Conservation (phyloP, 331 rosid genomes). For the Rhamnella rubrinervis region DNA sequence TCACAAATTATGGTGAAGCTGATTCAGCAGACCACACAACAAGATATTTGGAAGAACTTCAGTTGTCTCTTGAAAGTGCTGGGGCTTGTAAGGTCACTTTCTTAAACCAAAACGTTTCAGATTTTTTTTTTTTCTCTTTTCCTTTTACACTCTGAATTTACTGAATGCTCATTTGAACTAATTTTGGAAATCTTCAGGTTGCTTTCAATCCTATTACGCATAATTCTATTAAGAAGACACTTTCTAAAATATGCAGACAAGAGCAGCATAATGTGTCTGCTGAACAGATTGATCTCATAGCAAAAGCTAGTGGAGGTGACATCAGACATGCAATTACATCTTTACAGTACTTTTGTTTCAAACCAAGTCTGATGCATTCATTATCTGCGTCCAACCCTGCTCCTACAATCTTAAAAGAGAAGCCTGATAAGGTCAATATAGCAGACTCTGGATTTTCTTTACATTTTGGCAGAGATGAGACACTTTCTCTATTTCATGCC, state of each 20-base stretch:
- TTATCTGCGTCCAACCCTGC: slow-evolving; percentile 31
- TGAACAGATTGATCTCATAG: slow-evolving; percentile 71
- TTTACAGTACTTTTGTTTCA: slow-evolving; percentile 73
- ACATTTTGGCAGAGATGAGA: slow-evolving; percentile 81
- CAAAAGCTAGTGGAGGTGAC: slow-evolving; percentile 92
- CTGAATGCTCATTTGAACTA: slow-evolving; percentile 23
- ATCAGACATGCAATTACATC: slow-evolving; percentile 92
- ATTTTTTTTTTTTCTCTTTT: slow-evolving; percentile 1
- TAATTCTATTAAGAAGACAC: slow-evolving; percentile 70
- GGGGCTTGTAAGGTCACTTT: slow-evolving; percentile 99
- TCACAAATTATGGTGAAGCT: slow-evolving; percentile 61
- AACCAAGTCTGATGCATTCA: slow-evolving; percentile 47
- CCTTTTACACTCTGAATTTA: background rate
- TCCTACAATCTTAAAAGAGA: slow-evolving; percentile 28
- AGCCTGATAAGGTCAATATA: slow-evolving; percentile 27
- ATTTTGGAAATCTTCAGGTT: slow-evolving; percentile 56
- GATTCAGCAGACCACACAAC: slow-evolving; percentile 68
- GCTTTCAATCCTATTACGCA: slow-evolving; percentile 84
- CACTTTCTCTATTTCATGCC: slow-evolving; percentile 85
- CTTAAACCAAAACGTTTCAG: slow-evolving; percentile 28
- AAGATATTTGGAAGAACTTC: slow-evolving; percentile 56
- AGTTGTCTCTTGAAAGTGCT: slow-evolving; percentile 62
- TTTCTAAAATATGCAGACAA: slow-evolving; percentile 64
- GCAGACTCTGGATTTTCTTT: slow-evolving; percentile 45
- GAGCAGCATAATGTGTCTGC: slow-evolving; percentile 59